Conservation (phyloP, 345 rosid genomes). For the Cardiospermum halicacabum region DNA sequence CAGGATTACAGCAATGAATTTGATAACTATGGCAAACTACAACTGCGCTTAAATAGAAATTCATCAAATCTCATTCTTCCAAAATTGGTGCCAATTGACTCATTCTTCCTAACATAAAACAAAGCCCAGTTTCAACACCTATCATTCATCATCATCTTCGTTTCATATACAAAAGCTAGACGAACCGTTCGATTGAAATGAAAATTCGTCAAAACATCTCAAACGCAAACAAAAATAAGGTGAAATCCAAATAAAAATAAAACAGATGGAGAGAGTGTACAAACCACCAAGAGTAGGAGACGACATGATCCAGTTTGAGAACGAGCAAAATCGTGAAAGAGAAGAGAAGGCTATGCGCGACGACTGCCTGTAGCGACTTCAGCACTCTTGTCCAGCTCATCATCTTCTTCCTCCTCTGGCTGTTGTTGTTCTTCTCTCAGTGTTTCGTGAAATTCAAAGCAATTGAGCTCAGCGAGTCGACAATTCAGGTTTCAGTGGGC, state of each 20-base stretch:
- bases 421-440: constrained; percentile 7
- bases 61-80: no score
- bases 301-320: constrained; percentile 59
- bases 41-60: not conserved
- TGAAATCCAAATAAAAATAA: not conserved
- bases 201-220: not conserved
- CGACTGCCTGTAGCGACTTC: constrained; percentile 81
- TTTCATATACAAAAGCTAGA: no score
- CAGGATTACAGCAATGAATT: not conserved
- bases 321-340: constrained; percentile 67
- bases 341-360: constrained; percentile 69
- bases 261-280: constrained; percentile 18
- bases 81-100: no score
- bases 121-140: not conserved
- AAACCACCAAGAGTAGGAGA: constrained; percentile 86
- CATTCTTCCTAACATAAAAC: not conserved
- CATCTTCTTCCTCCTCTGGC: constrained; percentile 20
- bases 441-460: constrained; percentile 3
- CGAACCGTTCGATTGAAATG: not conserved
- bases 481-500: constrained; percentile 7
- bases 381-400: constrained; percentile 87
- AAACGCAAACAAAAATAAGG: constrained; percentile 5
- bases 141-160: not conserved
- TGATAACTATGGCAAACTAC: not conserved
- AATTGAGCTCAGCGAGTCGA: constrained; percentile 3